Evolutionary conservation across 805 yeast genomes (phyloP), one percentile per base, ranked within the genome.

Genomic region (Candida vartiovaarae): DNA sequence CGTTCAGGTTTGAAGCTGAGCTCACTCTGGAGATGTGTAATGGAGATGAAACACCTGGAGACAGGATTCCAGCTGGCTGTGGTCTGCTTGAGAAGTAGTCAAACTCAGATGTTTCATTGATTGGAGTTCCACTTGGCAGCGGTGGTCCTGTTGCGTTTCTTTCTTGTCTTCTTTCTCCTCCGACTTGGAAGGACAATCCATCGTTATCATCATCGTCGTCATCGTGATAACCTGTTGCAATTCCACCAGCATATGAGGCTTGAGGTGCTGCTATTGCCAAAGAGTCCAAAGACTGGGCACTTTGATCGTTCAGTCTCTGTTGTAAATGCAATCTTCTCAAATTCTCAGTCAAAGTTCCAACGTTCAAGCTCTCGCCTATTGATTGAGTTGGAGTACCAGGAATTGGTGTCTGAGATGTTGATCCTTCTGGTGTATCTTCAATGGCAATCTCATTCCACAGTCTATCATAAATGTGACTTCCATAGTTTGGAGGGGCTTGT

Each of bases 401-500:
- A 3, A 44, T 54, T 1, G 69, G 69, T 1, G 69, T 61, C 28
- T 52, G 62, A 4, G 57, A 10, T 7, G 54, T 57, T 3, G 68
- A 62, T 5, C 47, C 49, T 9, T 59, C 61, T 8, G 66, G 66
- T 2, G 64, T 59, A 48, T 56, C 54, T n/a, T 57, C 63, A 37
- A 51, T 48, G 25, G 47, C 59, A 7, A 79, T 69, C 45, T 82
- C 90, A 32, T 76, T 73, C 85, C 85, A 88, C 24, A 89, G 63
- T 44, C 84, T 68, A 63, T 89, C 97, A 61, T 83, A 85, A 32
- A 87, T 76, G 61, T 86, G 95, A 43, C 74, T 78, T 46, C 79
- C 89, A 60, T 89, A 89, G 45, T 82, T 74, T 27, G 97, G 95
- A 3, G 96, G 96, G 1, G 96, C 93, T 66, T 78, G 71, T 38